A percentile compares a stretch with the other conserved stretches of the same genome.
Evolutionary conservation across 306 rosid species (phyloP).

Genomic region (Rosa rugosa): DNA sequence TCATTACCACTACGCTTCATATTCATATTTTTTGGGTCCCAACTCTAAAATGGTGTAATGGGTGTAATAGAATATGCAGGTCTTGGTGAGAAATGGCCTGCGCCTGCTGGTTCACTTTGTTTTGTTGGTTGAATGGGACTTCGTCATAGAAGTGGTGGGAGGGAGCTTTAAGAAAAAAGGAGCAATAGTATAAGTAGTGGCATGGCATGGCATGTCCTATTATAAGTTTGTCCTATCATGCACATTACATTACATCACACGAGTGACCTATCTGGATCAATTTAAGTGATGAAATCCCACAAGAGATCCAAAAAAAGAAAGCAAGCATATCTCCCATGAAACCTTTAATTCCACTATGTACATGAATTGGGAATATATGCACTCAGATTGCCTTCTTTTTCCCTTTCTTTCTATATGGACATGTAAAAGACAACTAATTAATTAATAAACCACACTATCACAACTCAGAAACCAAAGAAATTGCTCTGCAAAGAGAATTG

Average conservation of each 20-base stretch:
- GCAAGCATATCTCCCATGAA: conserved; percentile 8
- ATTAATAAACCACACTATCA: neutral
- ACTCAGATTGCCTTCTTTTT: neutral
- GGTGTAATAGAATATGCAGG: neutral
- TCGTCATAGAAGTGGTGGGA: conserved; percentile 18
- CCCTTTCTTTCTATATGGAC: neutral
- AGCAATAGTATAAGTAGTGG: neutral
- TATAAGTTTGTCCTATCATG: conserved; percentile 31
- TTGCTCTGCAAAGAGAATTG: neutral
- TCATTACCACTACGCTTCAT: neutral
- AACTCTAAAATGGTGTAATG: neutral
- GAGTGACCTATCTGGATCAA: conserved; percentile 45
- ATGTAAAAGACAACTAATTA: neutral
- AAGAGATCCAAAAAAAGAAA: conserved; percentile 12
- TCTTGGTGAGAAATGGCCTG: neutral
- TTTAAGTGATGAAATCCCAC: conserved; percentile 27
- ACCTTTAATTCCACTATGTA: neutral
- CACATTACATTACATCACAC: conserved; percentile 12
- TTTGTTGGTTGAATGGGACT: conserved; percentile 14
- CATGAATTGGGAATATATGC: conserved; percentile 2
- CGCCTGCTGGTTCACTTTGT: conserved; percentile 17
- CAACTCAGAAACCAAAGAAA: neutral
- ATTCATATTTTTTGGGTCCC: neutral
- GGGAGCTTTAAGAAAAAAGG: neutral
- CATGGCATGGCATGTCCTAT: neutral